A percentile compares a stretch with the other conserved stretches of the same genome.
phyloP scores from a whole-genome alignment of 2,329 filamentous ascomycete species.

The Hymenoscyphus occultus region DNA sequence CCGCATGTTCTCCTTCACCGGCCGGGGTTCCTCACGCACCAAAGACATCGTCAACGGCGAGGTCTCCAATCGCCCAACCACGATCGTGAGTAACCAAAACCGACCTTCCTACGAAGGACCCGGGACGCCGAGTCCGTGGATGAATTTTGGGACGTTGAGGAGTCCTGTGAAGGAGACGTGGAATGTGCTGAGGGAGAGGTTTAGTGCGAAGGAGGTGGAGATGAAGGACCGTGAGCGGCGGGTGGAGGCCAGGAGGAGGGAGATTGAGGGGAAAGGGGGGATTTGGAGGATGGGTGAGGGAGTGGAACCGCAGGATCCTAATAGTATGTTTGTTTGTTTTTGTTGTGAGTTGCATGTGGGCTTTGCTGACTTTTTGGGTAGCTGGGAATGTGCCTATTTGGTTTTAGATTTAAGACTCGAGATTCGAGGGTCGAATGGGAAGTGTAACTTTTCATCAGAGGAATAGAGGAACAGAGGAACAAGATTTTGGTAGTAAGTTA shows the following conservation, averaged over 20 bases:
- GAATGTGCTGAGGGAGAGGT: background rate
- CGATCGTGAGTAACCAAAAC: background rate
- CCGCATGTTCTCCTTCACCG: background rate
- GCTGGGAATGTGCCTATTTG: background rate
- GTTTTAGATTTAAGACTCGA: background rate
- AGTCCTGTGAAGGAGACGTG: background rate
- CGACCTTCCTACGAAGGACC: background rate
- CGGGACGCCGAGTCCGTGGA: background rate
- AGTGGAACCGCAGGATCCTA: slow-evolving; percentile 1
- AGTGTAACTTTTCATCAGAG: background rate
- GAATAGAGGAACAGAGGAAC: too few relatives aligned
- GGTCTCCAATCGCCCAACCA: background rate
- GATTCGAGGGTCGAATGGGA: background rate
- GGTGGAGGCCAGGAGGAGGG: background rate
- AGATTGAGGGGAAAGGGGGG: background rate
- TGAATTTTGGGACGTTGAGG: background rate
- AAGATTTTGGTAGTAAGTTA: background rate
- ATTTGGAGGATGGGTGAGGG: background rate
- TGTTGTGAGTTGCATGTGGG: background rate
- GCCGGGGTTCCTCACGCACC: background rate
- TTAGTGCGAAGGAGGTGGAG: background rate
- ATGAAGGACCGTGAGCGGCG: background rate
- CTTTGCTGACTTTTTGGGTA: background rate
- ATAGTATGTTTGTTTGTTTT: background rate
- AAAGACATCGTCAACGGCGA: background rate